Conservation (phyloP, 106 monocot genomes). For the Dioscorea dumetorum region DNA sequence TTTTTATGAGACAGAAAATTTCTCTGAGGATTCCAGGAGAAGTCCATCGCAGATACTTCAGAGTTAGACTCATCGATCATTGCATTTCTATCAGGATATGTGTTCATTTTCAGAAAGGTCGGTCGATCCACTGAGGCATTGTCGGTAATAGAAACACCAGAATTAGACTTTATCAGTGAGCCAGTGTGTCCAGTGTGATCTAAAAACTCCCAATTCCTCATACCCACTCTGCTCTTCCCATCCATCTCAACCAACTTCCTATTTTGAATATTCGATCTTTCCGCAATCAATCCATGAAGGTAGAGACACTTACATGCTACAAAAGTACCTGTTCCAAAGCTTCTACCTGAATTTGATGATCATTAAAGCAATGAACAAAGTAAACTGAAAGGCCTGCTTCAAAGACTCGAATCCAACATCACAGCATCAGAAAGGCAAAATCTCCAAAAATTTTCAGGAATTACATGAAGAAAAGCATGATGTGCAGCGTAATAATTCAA, state of each 20-base stretch:
- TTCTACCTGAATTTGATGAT: no score
- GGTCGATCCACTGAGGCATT: slow-evolving; percentile 19
- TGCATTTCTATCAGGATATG: slow-evolving; percentile 25
- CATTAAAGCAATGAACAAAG: no score
- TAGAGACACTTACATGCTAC: background rate
- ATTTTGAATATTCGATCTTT: no score
- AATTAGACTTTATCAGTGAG: slow-evolving; percentile 12
- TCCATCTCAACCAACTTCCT: slow-evolving; percentile 22
- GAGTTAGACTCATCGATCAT: slow-evolving; percentile 5
- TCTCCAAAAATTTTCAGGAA: no score
- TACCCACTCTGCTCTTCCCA: slow-evolving; percentile 32
- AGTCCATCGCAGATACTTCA: slow-evolving; percentile 24
- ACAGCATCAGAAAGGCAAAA: no score
- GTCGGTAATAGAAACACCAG: slow-evolving; percentile 14
- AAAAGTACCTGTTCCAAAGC: no score
- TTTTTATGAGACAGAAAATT: slow-evolving; percentile 24
- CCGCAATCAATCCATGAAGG: background rate
- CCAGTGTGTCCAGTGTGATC: slow-evolving; percentile 17
- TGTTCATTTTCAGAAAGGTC: slow-evolving; percentile 40
- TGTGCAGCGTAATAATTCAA: no score
- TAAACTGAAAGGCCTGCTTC: no score
- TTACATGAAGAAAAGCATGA: no score
- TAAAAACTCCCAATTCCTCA: slow-evolving; percentile 52
- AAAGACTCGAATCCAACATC: no score
- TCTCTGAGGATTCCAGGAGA: slow-evolving; percentile 49